These are phyloP conservation scores for Pleurotus sapidus DNA, from an alignment of 768 basidiomycete species.

Conservation along the genomic window DNA sequence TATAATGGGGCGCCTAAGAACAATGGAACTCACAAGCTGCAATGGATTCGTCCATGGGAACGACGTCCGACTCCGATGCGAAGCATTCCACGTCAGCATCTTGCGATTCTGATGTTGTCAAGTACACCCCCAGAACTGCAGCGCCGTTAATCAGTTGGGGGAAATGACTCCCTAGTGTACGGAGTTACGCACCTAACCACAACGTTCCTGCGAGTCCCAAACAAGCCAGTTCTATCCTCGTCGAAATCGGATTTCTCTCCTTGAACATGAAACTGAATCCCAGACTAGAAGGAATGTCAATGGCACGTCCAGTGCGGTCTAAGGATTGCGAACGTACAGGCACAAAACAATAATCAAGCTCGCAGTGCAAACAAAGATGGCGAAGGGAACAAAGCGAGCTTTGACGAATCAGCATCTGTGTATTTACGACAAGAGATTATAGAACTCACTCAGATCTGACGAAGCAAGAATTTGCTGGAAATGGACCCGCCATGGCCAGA, in stretches of 20 bases:
- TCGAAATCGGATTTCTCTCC: constrained; percentile 75
- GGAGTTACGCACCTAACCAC: constrained; percentile 64
- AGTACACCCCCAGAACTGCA: constrained; percentile 69
- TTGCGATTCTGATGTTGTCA: constrained; percentile 73
- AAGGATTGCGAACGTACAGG: constrained; percentile 45
- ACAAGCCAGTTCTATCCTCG: constrained; percentile 70
- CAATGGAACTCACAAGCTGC: constrained; percentile 59
- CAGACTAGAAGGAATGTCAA: constrained; percentile 39
- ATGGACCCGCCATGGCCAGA: constrained; percentile 74
- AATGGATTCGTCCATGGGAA: constrained; percentile 51
- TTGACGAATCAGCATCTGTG: constrained; percentile 6
- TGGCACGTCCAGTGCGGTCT: too few species aligned
- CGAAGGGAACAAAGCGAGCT: constrained; percentile 88
- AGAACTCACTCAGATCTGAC: constrained; percentile 73
- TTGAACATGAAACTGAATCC: constrained; percentile 61
- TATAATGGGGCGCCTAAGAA: background rate
- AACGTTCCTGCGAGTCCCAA: constrained; percentile 70
- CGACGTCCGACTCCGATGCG: constrained; percentile 46
- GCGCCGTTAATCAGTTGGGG: constrained; percentile 13
- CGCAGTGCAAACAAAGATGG: constrained; percentile 74
- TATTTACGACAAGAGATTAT: constrained; percentile 2
- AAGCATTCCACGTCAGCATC: constrained; percentile 83
- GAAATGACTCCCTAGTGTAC: background rate
- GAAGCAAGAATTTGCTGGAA: constrained; percentile 69
- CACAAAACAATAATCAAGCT: constrained; percentile 66